Conservation (phyloP, 2,329 filamentous ascomycete genomes). For the Esteya vermicola region DNA sequence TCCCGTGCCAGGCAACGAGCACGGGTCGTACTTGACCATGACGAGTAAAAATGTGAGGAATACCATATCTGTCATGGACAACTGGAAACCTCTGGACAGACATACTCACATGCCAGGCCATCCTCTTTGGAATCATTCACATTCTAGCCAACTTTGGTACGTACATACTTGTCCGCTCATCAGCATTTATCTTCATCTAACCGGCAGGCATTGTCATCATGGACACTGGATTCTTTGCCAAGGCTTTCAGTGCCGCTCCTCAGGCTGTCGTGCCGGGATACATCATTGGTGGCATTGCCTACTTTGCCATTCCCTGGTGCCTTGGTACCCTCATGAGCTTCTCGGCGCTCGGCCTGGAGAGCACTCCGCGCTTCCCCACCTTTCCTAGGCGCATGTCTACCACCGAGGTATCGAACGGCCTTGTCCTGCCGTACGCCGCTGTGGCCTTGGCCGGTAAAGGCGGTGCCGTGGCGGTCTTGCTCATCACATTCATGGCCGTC, state of each 20-base stretch:
- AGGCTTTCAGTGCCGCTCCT: conserved; percentile 74
- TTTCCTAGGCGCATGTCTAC: conserved; percentile 16
- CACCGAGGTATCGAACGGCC: conserved; percentile 4
- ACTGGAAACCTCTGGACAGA: too few relatives aligned
- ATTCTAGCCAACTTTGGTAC: conserved; percentile 52
- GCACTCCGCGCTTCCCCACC: conserved; percentile 34
- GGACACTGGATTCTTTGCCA: conserved; percentile 83
- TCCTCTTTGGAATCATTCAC: conserved; percentile 42
- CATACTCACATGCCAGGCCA: too few relatives aligned
- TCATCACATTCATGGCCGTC: conserved; percentile 81
- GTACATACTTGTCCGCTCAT: too few relatives aligned
- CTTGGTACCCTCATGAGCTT: conserved; percentile 80
- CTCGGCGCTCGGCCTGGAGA: conserved; percentile 64
- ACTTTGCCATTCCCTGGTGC: conserved; percentile 88
- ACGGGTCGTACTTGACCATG: conserved; percentile 83
- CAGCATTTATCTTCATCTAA: too few relatives aligned
- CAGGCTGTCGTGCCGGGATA: conserved; percentile 79
- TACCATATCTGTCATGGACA: too few relatives aligned
- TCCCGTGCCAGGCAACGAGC: conserved; percentile 64
- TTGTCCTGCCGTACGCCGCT: neutral
- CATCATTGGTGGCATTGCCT: conserved; percentile 69
- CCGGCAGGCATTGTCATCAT: conserved; percentile 74
- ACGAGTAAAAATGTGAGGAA: conserved; percentile 57
- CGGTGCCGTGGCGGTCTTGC: conserved; percentile 60
- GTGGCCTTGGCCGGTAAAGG: conserved; percentile 48